phyloP scores from a whole-genome alignment of 768 basidiomycete species.

The Macrolepiota albuminosa region DNA sequence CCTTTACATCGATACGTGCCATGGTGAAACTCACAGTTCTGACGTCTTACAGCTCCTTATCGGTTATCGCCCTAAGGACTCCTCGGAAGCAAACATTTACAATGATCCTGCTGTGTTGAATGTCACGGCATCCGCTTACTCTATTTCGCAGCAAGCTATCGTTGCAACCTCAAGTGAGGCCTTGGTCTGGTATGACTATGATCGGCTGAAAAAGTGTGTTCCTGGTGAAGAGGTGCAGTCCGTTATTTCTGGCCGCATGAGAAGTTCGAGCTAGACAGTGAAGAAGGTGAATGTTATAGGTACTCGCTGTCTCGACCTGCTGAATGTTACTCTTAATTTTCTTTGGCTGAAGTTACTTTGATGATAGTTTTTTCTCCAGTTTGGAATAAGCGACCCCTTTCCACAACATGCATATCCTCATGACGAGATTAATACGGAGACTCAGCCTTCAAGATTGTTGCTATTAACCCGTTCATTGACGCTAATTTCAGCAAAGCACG shows the following conservation, averaged over 20 bases:
- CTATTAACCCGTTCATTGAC: neutral
- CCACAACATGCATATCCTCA: too few species aligned
- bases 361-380: neutral
- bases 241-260: constrained; percentile 22
- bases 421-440: neutral
- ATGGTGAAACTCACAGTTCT: neutral
- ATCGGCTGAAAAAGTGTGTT: constrained; percentile 55
- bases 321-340: constrained; percentile 6
- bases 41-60: constrained; percentile 47
- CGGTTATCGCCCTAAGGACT: constrained; percentile 47
- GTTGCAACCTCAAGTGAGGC: constrained; percentile 63
- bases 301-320: neutral
- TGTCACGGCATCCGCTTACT: constrained; percentile 54
- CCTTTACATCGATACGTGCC: neutral
- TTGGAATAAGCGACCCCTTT: neutral
- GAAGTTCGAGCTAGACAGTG: neutral
- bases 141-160: constrained; percentile 54
- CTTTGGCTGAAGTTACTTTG: neutral
- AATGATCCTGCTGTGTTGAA: constrained; percentile 41
- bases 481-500: neutral
- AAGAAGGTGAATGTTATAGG: neutral
- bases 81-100: constrained; percentile 6
- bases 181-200: constrained; percentile 79
- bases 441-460: neutral
- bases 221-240: constrained; percentile 48